phyloP scores from a whole-genome alignment of 768 basidiomycete species.

The Zangia roseola region DNA sequence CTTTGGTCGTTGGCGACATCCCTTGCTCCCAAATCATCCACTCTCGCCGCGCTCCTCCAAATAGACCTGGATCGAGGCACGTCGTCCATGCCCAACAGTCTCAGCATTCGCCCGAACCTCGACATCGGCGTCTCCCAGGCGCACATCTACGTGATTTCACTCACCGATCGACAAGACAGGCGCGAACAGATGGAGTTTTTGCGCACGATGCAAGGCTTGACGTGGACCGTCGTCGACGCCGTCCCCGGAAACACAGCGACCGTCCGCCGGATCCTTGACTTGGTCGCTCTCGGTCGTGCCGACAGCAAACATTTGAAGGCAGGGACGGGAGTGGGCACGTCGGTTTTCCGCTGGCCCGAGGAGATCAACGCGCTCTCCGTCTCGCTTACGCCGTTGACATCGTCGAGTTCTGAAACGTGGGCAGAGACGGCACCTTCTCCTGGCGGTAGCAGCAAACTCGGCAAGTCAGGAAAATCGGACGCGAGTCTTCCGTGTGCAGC shows the following conservation, averaged over 20 bases:
- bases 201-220: constrained; percentile 42
- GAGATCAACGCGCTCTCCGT: constrained; percentile 31
- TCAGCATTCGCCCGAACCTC: not conserved
- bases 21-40: constrained; percentile 9
- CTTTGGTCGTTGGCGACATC: constrained; percentile 18
- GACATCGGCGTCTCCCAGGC: constrained; percentile 39
- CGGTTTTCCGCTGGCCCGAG: constrained; percentile 39
- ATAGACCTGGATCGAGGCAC: constrained; percentile 12
- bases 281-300: constrained; percentile 32
- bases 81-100: not conserved
- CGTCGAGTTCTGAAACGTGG: constrained; percentile 27
- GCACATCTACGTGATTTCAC: constrained; percentile 57
- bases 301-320: not conserved
- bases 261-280: constrained; percentile 42
- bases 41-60: constrained; percentile 14
- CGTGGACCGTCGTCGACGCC: constrained; percentile 58
- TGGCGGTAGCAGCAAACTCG: no score
- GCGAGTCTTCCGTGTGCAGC: constrained; percentile 42
- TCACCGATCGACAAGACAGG: constrained; percentile 54
- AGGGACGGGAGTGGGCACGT: no score
- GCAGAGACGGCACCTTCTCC: not conserved
- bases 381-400: constrained; percentile 4
- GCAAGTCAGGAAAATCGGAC: not conserved
- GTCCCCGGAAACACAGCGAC: constrained; percentile 37
- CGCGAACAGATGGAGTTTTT: constrained; percentile 57